Percentiles rank a stretch among this genome's conserved stretches.
phyloP scores from a whole-genome alignment of 805 yeast species.

The Priceomyces fermenticarens region DNA sequence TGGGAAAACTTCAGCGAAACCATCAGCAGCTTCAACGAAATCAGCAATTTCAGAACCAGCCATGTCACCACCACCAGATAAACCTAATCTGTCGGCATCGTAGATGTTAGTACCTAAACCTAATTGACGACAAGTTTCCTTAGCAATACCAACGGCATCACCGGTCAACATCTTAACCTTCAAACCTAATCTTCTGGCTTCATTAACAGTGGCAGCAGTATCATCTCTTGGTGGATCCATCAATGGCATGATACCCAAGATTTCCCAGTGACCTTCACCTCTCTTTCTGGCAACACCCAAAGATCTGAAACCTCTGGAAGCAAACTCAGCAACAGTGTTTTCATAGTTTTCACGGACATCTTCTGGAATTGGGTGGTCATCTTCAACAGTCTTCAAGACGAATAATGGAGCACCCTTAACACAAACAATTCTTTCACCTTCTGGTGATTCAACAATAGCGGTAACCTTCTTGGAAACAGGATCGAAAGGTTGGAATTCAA shows the following conservation, averaged over 20 bases:
- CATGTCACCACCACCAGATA: constrained; percentile 91
- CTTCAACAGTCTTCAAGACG: constrained; percentile 94
- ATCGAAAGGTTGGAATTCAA: constrained; percentile 96
- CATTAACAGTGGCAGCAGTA: constrained; percentile 90
- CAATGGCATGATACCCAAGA: constrained; percentile 97
- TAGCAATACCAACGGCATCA: constrained; percentile 98
- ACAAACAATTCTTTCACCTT: constrained; percentile 91
- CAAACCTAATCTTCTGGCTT: constrained; percentile 88
- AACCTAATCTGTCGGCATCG: constrained; percentile 95
- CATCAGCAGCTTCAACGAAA: constrained; percentile 96
- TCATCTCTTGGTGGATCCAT: constrained; percentile 99
- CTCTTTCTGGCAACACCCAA: constrained; percentile 98
- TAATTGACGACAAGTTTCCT: constrained; percentile 96
- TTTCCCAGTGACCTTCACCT: constrained; percentile 98
- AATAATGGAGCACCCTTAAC: constrained; percentile 98
- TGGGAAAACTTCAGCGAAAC: constrained; percentile 98
- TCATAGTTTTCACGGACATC: constrained; percentile 91
- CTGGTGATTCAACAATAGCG: constrained; percentile 93
- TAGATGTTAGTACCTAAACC: constrained; percentile 95
- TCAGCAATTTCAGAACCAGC: constrained; percentile 98
- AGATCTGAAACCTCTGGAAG: constrained; percentile 97
- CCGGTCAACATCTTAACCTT: constrained; percentile 98
- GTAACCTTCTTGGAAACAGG: constrained; percentile 97
- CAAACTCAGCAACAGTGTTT: constrained; percentile 96
- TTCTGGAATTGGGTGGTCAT: constrained; percentile 94